Evolutionary conservation across 2,329 filamentous ascomycete species (phyloP).

Genomic region (Aspergillus ochraceoroseus): DNA sequence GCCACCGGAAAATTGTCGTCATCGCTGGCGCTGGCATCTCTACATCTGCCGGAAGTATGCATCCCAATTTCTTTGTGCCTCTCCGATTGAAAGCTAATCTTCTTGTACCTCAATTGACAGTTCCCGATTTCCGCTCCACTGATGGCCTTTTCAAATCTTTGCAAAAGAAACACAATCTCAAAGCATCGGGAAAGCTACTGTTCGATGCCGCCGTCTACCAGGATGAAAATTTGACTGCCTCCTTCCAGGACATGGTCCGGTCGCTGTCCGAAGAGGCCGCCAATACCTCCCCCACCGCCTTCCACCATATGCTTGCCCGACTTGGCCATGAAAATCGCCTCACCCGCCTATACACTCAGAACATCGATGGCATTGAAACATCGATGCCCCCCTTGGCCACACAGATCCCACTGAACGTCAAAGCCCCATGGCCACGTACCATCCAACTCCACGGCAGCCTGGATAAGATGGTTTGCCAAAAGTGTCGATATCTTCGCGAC

Average conservation of each 20-base stretch:
- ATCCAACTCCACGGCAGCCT: slow-evolving; percentile 91
- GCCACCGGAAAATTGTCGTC: slow-evolving; percentile 93
- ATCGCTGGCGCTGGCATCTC: slow-evolving; percentile 96
- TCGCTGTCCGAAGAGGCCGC: slow-evolving; percentile 75
- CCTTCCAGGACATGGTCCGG: slow-evolving; percentile 95
- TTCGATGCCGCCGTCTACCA: slow-evolving; percentile 98
- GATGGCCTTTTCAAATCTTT: slow-evolving; percentile 83
- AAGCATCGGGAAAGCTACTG: slow-evolving; percentile 87
- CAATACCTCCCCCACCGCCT: slow-evolving; percentile 73
- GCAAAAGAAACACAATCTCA: slow-evolving; percentile 81
- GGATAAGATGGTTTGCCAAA: slow-evolving; percentile 94
- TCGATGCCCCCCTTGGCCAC: slow-evolving; percentile 74
- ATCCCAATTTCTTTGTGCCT: slow-evolving; percentile 20
- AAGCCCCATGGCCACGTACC: slow-evolving; percentile 88
- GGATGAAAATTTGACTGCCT: slow-evolving; percentile 78
- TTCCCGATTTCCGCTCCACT: slow-evolving; percentile 93
- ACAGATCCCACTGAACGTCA: slow-evolving; percentile 71
- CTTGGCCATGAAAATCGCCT: slow-evolving; percentile 81
- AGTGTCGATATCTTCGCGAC: slow-evolving; percentile 71
- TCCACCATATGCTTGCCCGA: slow-evolving; percentile 90
- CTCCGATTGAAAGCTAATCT: slow-evolving; percentile 5
- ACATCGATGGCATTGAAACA: slow-evolving; percentile 93
- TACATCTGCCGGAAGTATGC: slow-evolving; percentile 84
- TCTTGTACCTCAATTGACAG: slow-evolving; percentile 39
- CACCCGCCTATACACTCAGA: slow-evolving; percentile 89